Conservation (phyloP, 1,139 yeast species). For the Yamadazyma blattariae region DNA sequence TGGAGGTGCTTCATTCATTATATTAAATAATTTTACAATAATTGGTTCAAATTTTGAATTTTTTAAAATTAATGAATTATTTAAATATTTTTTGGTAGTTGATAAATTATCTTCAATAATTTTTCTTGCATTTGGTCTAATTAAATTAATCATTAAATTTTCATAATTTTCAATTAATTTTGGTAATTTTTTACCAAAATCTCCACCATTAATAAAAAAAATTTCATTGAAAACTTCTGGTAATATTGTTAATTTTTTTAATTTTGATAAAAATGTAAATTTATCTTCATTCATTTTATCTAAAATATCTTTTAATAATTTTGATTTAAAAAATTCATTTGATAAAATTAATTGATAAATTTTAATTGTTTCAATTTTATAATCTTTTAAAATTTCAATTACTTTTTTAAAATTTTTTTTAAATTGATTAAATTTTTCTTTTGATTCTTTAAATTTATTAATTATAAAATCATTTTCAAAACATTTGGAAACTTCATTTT, state of each 20-base stretch:
- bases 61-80: conserved; percentile 19
- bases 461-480: conserved; percentile 17
- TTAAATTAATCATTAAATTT: conserved; percentile 35
- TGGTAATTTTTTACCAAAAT: conserved; percentile 17
- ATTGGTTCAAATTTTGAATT: conserved; percentile 41
- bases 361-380: conserved; percentile 20
- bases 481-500: neutral
- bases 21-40: conserved; percentile 56
- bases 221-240: conserved; percentile 32
- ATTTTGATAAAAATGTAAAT: neutral
- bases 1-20: conserved; percentile 80
- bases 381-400: neutral
- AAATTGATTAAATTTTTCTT: neutral
- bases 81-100: conserved; percentile 27
- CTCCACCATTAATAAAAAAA: conserved; percentile 36
- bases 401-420: conserved; percentile 6
- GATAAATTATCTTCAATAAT: conserved; percentile 31
- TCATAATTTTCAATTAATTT: conserved; percentile 36
- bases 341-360: conserved; percentile 30
- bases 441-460: conserved; percentile 2
- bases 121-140: conserved; percentile 38
- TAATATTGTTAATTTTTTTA: conserved; percentile 1
- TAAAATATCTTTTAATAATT: conserved; percentile 11
- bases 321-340: conserved; percentile 18
- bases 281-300: neutral